phyloP scores from a whole-genome alignment of 2,329 filamentous ascomycete species.

The Lecanicillium sp. region DNA sequence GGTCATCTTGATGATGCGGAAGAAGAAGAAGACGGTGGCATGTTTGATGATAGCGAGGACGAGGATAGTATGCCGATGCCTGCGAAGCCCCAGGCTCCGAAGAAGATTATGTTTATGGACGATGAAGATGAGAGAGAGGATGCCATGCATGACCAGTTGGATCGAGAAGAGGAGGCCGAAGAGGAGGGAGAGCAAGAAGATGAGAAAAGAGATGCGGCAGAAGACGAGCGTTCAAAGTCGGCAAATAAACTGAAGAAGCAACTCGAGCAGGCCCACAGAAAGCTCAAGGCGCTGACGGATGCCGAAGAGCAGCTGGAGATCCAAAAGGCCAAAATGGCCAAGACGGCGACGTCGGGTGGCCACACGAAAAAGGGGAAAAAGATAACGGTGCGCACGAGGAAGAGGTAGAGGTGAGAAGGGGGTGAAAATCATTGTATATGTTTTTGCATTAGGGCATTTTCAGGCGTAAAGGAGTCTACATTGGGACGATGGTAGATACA shows the following conservation, averaged over 20 bases:
- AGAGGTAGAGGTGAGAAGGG: conserved; percentile 35
- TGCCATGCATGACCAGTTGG: conserved; percentile 19
- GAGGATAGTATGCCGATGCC: conserved; percentile 20
- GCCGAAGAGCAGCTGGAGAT: conserved; percentile 50
- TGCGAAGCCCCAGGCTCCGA: conserved; percentile 22
- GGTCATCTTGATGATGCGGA: conserved; percentile 27
- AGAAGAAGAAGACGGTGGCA: conserved; percentile 21
- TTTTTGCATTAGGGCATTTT: too few species aligned
- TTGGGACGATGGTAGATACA: too few species aligned
- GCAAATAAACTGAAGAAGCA: conserved; percentile 38
- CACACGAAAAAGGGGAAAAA: conserved; percentile 52
- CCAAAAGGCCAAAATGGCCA: conserved; percentile 56
- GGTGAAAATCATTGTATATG: background rate
- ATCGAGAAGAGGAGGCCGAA: conserved; percentile 20
- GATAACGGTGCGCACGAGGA: conserved; percentile 54
- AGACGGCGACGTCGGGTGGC: conserved; percentile 52
- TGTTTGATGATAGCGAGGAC: conserved; percentile 23
- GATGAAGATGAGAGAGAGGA: conserved; percentile 27
- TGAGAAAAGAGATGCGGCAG: conserved; percentile 20
- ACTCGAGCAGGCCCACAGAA: conserved; percentile 42
- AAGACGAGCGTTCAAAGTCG: conserved; percentile 31
- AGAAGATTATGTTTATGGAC: conserved; percentile 46
- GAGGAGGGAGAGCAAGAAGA: conserved; percentile 13
- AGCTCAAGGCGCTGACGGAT: conserved; percentile 44
- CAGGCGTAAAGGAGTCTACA: too few species aligned